phyloP scores from a whole-genome alignment of 1,284 basidiomycete genomes.

The Schizopora paradoxa region DNA sequence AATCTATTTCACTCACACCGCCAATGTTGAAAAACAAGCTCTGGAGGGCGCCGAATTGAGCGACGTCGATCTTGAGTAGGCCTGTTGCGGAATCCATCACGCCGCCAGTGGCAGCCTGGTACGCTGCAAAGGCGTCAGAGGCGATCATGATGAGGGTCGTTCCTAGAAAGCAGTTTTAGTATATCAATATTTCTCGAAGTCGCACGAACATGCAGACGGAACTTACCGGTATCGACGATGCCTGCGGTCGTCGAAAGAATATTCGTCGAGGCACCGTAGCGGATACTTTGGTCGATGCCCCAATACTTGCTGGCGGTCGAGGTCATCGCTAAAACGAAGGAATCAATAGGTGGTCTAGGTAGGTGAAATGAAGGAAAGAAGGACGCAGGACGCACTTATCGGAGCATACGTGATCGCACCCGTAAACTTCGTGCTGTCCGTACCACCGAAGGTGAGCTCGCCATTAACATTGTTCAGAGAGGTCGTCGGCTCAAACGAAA shows the following conservation, averaged over 20 bases:
- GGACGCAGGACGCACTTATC: too few relatives aligned
- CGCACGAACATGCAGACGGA: slow-evolving; percentile 19
- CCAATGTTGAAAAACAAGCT: slow-evolving; percentile 20
- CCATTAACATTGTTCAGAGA: slow-evolving; percentile 19
- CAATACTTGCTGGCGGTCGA: slow-evolving; percentile 29
- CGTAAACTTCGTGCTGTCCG: slow-evolving; percentile 21
- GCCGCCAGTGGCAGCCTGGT: slow-evolving; percentile 16
- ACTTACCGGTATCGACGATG: slow-evolving; percentile 24
- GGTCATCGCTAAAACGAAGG: slow-evolving; percentile 15
- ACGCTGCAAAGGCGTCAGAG: slow-evolving; percentile 18
- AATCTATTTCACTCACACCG: slow-evolving; percentile 5
- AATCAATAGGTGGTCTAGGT: too few relatives aligned
- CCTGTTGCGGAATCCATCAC: slow-evolving; percentile 17
- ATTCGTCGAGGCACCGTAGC: slow-evolving; percentile 22
- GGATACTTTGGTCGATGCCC: slow-evolving; percentile 31
- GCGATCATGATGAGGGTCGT: slow-evolving; percentile 20
- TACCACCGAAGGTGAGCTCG: slow-evolving; percentile 23
- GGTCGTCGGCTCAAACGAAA: slow-evolving; percentile 23
- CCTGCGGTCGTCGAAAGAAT: slow-evolving; percentile 22
- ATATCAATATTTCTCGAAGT: background rate
- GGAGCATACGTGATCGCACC: slow-evolving; percentile 13
- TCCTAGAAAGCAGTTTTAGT: slow-evolving; percentile 9
- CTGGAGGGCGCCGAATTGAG: slow-evolving; percentile 15
- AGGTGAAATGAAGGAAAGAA: too few relatives aligned
- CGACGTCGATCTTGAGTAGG: slow-evolving; percentile 15